phyloP scores from a whole-genome alignment of 1,284 basidiomycete genomes.

The Apiotrichum porosum region DNA sequence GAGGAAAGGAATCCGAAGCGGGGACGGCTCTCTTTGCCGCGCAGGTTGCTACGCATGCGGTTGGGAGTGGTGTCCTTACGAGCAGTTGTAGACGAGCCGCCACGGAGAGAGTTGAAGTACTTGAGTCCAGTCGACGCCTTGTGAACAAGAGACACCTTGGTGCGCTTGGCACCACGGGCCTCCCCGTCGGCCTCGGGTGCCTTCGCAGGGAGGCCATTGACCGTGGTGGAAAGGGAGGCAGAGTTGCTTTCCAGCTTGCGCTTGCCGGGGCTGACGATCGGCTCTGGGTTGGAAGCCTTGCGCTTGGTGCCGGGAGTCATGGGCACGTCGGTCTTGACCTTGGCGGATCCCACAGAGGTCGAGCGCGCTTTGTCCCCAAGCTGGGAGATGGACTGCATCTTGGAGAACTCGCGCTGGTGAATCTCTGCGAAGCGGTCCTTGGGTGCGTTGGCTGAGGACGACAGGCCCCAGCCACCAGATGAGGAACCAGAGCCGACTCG shows the following conservation, averaged over 20 bases:
- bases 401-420: constrained; percentile 42
- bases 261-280: neutral
- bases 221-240: neutral
- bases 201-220: constrained; percentile 3
- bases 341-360: no score
- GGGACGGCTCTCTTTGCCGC: neutral
- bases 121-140: neutral
- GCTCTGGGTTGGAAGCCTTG: neutral
- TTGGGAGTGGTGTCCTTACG: neutral
- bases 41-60: constrained; percentile 1
- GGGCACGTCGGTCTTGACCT: no score
- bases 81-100: neutral
- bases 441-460: neutral
- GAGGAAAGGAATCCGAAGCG: constrained; percentile 11
- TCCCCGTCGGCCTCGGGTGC: neutral
- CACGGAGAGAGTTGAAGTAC: neutral
- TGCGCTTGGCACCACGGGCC: constrained; percentile 7
- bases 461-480: constrained; percentile 30
- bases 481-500: constrained; percentile 20
- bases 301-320: neutral
- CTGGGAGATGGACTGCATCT: constrained; percentile 16
- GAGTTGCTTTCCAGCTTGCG: constrained; percentile 3
- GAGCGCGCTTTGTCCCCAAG: no score
- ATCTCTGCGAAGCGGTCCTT: constrained; percentile 36
- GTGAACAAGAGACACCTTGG: neutral